Evolutionary conservation across 768 basidiomycete species (phyloP).

Genomic region (Cubamyces sp.): DNA sequence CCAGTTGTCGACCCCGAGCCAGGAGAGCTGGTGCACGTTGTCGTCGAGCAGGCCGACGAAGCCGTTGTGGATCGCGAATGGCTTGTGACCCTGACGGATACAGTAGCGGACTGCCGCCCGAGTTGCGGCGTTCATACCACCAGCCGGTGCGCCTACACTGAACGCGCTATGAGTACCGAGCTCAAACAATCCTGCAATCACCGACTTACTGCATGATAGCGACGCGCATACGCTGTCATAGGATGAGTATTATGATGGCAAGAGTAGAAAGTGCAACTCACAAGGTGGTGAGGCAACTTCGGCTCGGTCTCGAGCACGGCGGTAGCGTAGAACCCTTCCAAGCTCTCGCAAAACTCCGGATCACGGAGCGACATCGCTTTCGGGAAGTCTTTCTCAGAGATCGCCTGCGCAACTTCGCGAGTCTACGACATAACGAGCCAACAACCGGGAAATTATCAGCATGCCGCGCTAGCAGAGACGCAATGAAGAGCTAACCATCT

Average conservation of each 20-base stretch:
- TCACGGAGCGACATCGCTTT: slow-evolving; percentile 89
- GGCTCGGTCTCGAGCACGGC: slow-evolving; percentile 56
- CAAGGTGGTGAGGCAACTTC: slow-evolving; percentile 38
- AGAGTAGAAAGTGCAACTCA: slow-evolving; percentile 15
- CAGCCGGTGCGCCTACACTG: slow-evolving; percentile 95
- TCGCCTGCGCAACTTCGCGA: slow-evolving; percentile 80
- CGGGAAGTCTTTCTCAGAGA: slow-evolving; percentile 80
- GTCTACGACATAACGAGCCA: slow-evolving; percentile 55
- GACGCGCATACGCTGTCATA: slow-evolving; percentile 67
- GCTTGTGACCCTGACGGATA: slow-evolving; percentile 86
- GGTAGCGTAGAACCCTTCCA: slow-evolving; percentile 83
- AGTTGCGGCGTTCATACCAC: slow-evolving; percentile 98
- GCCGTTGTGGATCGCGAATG: slow-evolving; percentile 94
- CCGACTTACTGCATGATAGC: slow-evolving; percentile 80
- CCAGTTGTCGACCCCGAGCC: slow-evolving; percentile 98
- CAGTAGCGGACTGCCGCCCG: slow-evolving; percentile 95
- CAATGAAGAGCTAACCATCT: slow-evolving; percentile 55
- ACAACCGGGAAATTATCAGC: slow-evolving; percentile 13
- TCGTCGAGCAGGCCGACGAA: slow-evolving; percentile 95
- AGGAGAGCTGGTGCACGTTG: slow-evolving; percentile 81
- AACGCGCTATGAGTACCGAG: not conserved
- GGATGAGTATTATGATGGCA: not conserved
- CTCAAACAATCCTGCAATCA: not conserved
- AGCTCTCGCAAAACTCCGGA: slow-evolving; percentile 85
- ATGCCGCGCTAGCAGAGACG: not conserved